These are phyloP conservation scores for Lachancea meyersii DNA, from an alignment of 805 yeast genomes.

Conservation along the genomic window DNA sequence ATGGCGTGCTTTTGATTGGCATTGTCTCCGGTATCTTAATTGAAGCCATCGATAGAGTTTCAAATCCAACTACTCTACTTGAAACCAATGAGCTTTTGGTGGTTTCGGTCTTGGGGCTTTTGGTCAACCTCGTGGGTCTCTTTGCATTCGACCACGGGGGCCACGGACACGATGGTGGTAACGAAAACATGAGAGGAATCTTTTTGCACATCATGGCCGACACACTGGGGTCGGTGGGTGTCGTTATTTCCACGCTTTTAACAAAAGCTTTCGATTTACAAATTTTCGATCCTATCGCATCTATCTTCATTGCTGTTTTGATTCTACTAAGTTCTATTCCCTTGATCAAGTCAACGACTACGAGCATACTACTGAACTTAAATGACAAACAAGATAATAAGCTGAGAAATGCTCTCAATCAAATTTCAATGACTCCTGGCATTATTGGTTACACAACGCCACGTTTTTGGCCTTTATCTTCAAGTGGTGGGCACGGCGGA, in stretches of 20 bases:
- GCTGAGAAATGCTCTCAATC: conserved; percentile 60
- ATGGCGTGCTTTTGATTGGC: conserved; percentile 81
- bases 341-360: conserved; percentile 71
- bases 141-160: conserved; percentile 91
- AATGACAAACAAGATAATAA: conserved; percentile 52
- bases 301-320: conserved; percentile 75
- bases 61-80: conserved; percentile 69
- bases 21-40: conserved; percentile 83
- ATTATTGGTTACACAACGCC: conserved; percentile 83
- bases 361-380: conserved; percentile 59
- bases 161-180: conserved; percentile 35
- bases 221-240: conserved; percentile 95
- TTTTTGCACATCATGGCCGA: conserved; percentile 93
- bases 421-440: conserved; percentile 65
- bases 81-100: conserved; percentile 78
- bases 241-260: conserved; percentile 79
- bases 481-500: conserved; percentile 19
- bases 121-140: conserved; percentile 87
- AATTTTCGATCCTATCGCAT: conserved; percentile 89
- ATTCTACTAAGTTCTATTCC: conserved; percentile 82
- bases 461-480: conserved; percentile 72
- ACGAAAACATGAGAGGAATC: conserved; percentile 86
- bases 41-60: conserved; percentile 78
- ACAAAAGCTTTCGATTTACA: conserved; percentile 60
- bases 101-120: conserved; percentile 76